These are phyloP conservation scores for Fusarium cicatricum DNA, from an alignment of 2,329 filamentous ascomycete species.

Conservation along the genomic window DNA sequence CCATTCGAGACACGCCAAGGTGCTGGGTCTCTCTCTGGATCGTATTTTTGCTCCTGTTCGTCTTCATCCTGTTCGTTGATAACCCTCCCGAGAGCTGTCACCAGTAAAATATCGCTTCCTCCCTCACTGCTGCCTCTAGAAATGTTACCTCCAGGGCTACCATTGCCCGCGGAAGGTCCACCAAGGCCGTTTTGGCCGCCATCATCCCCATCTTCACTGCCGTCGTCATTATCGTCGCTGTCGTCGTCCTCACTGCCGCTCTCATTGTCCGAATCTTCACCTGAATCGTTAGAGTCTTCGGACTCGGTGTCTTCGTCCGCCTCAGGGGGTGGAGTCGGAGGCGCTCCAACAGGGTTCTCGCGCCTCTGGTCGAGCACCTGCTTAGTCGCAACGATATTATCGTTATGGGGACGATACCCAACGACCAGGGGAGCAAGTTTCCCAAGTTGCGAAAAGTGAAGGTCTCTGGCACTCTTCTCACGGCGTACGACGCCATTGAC, in stretches of 20 bases:
- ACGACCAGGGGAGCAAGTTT: slow-evolving; percentile 34
- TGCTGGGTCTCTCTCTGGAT: neutral
- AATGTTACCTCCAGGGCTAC: neutral
- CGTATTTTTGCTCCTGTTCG: neutral
- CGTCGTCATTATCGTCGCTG: neutral
- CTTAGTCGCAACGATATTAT: slow-evolving; percentile 1
- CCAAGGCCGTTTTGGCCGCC: neutral
- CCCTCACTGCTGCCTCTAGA: neutral
- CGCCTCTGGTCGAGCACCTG: neutral
- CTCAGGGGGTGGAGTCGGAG: slow-evolving; percentile 11
- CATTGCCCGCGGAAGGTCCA: neutral
- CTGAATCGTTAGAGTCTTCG: neutral
- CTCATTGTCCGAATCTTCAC: neutral
- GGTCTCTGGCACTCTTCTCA: slow-evolving; percentile 20
- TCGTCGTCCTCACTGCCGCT: neutral
- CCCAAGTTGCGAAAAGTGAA: slow-evolving; percentile 22
- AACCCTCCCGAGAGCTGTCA: neutral
- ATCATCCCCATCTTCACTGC: neutral
- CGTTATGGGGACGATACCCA: slow-evolving; percentile 4
- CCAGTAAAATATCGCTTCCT: neutral
- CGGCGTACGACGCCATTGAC: slow-evolving; percentile 37
- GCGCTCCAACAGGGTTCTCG: neutral
- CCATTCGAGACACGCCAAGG: neutral
- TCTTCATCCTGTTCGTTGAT: neutral
- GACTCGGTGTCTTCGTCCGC: neutral